These are phyloP conservation scores for Diaporthe sp. DNA, from an alignment of 2,329 filamentous ascomycete genomes.

Conservation along the genomic window DNA sequence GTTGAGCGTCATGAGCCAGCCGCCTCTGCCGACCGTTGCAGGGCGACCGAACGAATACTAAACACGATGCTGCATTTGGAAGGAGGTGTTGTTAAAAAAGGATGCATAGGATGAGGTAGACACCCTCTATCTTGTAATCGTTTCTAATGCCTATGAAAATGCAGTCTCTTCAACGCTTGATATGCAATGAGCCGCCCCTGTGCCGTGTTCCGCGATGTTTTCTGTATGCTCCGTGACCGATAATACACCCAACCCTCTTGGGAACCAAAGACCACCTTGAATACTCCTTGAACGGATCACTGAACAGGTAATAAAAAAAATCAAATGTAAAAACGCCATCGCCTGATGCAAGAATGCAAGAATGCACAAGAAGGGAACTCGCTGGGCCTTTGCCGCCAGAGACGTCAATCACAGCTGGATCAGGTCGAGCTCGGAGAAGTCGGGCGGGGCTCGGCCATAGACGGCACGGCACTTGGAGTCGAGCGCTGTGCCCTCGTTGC, in stretches of 20 bases:
- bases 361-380: not conserved
- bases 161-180: constrained; percentile 19
- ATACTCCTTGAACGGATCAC: not conserved
- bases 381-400: not conserved
- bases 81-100: not conserved
- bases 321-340: constrained; percentile 9
- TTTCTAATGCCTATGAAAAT: constrained; percentile 31
- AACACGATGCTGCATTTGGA: not conserved
- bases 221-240: not conserved
- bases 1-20: not conserved
- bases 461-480: constrained; percentile 87
- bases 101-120: not conserved
- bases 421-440: constrained; percentile 89
- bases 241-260: not conserved
- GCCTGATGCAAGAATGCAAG: constrained; percentile 5
- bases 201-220: not conserved
- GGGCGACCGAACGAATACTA: not conserved
- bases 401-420: constrained; percentile 75
- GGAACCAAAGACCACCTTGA: not conserved
- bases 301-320: not conserved
- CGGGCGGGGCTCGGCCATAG: constrained; percentile 87
- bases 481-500: constrained; percentile 90
- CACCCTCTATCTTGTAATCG: constrained; percentile 5
- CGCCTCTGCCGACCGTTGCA: not conserved
- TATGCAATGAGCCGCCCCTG: constrained; percentile 2